These are phyloP conservation scores for Umbelopsis sp. DNA, from an alignment of 371 early-diverging fungal species.

Conservation along the genomic window DNA sequence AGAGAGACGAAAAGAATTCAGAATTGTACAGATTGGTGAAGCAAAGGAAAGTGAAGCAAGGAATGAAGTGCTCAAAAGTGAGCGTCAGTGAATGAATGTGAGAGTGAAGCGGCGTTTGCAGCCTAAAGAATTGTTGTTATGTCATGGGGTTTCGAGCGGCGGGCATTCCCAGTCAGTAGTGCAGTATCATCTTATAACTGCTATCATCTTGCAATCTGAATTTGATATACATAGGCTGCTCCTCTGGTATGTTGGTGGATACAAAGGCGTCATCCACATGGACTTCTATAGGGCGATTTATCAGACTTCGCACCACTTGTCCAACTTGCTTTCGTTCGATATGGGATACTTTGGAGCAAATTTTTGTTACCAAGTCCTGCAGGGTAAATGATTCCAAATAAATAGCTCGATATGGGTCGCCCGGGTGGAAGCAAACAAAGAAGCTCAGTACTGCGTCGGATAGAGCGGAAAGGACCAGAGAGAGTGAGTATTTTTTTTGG, in stretches of 20 bases:
- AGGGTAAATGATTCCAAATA: slow-evolving; percentile 17
- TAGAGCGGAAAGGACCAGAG: background rate
- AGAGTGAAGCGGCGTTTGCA: too few relatives aligned
- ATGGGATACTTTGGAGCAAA: slow-evolving; percentile 18
- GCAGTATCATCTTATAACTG: slow-evolving; percentile 10
- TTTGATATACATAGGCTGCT: slow-evolving; percentile 13
- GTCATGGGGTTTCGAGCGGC: background rate
- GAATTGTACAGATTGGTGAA: background rate
- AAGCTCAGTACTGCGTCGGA: slow-evolving; percentile 11
- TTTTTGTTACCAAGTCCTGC: slow-evolving; percentile 20
- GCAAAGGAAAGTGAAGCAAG: background rate
- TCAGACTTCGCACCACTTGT: background rate
- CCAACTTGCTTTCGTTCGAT: slow-evolving; percentile 7
- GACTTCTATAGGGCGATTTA: slow-evolving; percentile 5
- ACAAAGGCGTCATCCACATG: slow-evolving; percentile 14
- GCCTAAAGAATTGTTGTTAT: background rate
- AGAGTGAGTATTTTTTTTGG: background rate
- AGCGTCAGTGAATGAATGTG: background rate
- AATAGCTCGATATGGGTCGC: slow-evolving; percentile 19
- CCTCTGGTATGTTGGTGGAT: slow-evolving; percentile 9
- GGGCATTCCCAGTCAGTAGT: background rate
- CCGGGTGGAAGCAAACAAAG: slow-evolving; percentile 13
- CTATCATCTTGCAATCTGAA: background rate
- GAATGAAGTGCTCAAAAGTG: background rate
- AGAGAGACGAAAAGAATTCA: background rate